Base-by-base conservation (phyloP, 2,329 filamentous ascomycete genomes). In the Aschersonia sp. region DNA sequence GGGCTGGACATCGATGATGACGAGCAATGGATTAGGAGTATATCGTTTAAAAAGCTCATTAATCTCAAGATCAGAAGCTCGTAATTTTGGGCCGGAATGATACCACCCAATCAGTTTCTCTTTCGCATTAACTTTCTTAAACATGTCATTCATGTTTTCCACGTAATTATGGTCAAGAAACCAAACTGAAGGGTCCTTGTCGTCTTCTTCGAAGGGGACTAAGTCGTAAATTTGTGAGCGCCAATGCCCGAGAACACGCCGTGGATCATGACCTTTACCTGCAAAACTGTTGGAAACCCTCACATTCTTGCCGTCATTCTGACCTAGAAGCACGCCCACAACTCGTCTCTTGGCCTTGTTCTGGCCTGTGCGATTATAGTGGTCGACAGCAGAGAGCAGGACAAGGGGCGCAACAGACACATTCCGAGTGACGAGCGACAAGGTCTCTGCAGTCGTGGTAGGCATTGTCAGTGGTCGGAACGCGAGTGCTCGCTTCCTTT, bases 71-170 rank as follows among this genome's bases (percentile, higher is more conserved):
- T 98, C 92, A 43, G 92, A 96, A 48, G 89, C 90, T 63, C 92
- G 82, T 60, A 98, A 76, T 75, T 97, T 98, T 40, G 92, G 92
- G 42, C 92, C 92, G 22, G 92, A 94, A 70, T 98, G 92, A 68
- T 98, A 98, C 92, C 92, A 98, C 62, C 92, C 92, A 76, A 98
- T 94, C 65, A 98, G 78, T 80, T 97, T 97, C 73, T 98, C 92
- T 54, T 87, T 77, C 52, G 92, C 92, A 72, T 98, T 98, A 75
- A 98, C 89, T 72, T 97, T 97, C 76, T 98, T 98, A 78, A 98
- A 98, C 92, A 98, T 98, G 68, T 97, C 92, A 71, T 92, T 94
- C 92, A 98, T 98, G 58, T 84, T 87, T 69, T 98, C 92, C 67
- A 98, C 86, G 62, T 96, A 98, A 77, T 97, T 97, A 76, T 98